Percentiles rank a stretch among this genome's conserved stretches.
These are phyloP conservation scores for Raffaelea arxii DNA, from an alignment of 2,329 filamentous ascomycete species.

Conservation along the genomic window DNA sequence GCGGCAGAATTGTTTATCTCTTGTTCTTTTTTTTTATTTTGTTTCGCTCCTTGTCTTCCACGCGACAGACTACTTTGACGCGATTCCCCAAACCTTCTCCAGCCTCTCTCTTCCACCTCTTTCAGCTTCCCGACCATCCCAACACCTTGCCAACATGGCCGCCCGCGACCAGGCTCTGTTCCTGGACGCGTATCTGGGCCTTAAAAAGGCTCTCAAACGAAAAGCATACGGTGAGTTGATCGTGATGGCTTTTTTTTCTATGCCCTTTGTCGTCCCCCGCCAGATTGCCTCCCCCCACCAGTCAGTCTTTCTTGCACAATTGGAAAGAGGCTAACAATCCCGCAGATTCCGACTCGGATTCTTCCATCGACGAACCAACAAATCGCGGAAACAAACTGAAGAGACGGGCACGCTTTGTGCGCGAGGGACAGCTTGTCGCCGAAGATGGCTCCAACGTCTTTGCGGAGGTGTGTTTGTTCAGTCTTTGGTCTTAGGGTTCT, in stretches of 20 bases:
- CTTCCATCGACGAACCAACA: conserved; percentile 56
- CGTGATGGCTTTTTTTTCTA: neutral
- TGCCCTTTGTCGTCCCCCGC: neutral
- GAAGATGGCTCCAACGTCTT: conserved; percentile 58
- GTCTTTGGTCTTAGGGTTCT: neutral
- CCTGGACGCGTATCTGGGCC: conserved; percentile 12
- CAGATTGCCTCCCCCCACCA: no score
- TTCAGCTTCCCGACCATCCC: neutral
- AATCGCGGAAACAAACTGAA: conserved; percentile 76
- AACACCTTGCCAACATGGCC: conserved; percentile 6
- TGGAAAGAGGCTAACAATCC: no score
- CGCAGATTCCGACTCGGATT: conserved; percentile 69
- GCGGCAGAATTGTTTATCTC: neutral
- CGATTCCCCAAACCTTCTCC: neutral
- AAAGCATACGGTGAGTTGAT: conserved; percentile 12
- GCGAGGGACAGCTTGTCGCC: conserved; percentile 58
- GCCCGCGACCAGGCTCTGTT: conserved; percentile 14
- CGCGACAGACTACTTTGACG: neutral
- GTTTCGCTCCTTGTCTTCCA: neutral
- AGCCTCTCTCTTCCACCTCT: neutral
- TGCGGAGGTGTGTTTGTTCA: conserved; percentile 48
- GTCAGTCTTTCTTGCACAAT: no score
- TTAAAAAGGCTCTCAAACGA: conserved; percentile 14
- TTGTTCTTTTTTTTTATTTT: neutral
- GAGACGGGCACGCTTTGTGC: conserved; percentile 61